phyloP scores from a whole-genome alignment of 169 alveolate species.

The Cryptosporidium bovis region DNA sequence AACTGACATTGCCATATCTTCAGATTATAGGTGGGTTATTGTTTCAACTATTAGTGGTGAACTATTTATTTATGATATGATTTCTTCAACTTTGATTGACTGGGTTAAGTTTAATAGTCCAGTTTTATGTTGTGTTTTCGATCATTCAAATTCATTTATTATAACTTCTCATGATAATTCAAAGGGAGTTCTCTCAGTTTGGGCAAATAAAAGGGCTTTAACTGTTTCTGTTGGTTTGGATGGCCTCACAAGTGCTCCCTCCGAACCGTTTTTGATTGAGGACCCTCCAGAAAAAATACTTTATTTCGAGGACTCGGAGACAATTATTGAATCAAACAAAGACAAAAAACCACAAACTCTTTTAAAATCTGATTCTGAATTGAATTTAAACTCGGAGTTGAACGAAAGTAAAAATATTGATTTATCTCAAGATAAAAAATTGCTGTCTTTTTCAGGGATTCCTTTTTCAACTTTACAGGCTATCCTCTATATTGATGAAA shows the following conservation, averaged over 20 bases:
- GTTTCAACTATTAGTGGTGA: slow-evolving; percentile 40
- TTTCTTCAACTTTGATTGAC: slow-evolving; percentile 53
- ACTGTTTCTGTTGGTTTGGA: slow-evolving; percentile 17
- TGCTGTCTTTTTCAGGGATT: slow-evolving; percentile 63
- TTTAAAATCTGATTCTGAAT: background rate
- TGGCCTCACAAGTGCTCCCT: slow-evolving; percentile 71
- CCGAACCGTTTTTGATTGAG: slow-evolving; percentile 66
- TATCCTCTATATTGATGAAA: slow-evolving; percentile 79
- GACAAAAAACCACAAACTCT: background rate
- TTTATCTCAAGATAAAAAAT: slow-evolving; percentile 14
- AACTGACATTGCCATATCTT: slow-evolving; percentile 44
- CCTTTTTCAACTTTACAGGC: slow-evolving; percentile 70
- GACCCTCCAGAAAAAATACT: slow-evolving; percentile 49
- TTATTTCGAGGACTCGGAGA: slow-evolving; percentile 18
- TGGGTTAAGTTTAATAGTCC: slow-evolving; percentile 73
- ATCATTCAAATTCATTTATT: slow-evolving; percentile 68
- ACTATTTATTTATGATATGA: slow-evolving; percentile 57
- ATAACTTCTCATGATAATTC: slow-evolving; percentile 68
- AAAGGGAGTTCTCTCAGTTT: slow-evolving; percentile 47
- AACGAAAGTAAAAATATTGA: background rate
- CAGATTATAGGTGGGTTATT: slow-evolving; percentile 68
- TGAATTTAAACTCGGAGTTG: background rate
- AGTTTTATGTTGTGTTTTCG: slow-evolving; percentile 45
- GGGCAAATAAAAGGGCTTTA: slow-evolving; percentile 66
- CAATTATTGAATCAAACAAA: background rate